Conservation (phyloP, 208 protist genomes). For the Crithidia bombi region DNA sequence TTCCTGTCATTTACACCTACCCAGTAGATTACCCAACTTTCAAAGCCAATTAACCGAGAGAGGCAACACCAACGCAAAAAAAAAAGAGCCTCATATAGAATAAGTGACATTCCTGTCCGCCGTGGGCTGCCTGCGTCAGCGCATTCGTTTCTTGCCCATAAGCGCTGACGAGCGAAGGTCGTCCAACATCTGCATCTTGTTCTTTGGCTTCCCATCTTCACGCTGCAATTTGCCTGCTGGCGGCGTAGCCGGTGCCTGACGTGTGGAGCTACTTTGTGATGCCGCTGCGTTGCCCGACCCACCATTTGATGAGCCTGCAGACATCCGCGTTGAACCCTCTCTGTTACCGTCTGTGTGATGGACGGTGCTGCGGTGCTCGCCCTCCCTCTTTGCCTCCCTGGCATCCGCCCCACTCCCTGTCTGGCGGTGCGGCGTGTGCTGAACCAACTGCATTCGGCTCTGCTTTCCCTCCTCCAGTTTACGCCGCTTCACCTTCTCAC, state of each 20-base stretch:
- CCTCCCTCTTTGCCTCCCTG: not conserved
- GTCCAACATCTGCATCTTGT: conserved; percentile 60
- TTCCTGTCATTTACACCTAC: too few species aligned
- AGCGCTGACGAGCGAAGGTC: conserved; percentile 45
- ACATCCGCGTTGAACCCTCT: too few species aligned
- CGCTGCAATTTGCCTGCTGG: not conserved
- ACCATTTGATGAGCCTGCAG: too few species aligned
- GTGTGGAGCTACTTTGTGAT: conserved; percentile 2
- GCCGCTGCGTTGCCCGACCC: too few species aligned
- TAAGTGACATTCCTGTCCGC: too few species aligned
- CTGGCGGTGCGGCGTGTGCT: conserved; percentile 5
- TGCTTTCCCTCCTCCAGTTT: conserved; percentile 20
- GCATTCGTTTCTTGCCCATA: conserved; percentile 36
- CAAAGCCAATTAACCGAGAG: too few species aligned
- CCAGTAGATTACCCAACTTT: too few species aligned
- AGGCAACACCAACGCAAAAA: too few species aligned
- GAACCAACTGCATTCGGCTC: conserved; percentile 8
- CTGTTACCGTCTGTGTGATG: not conserved
- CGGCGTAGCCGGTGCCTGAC: not conserved
- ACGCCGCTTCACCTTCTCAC: conserved; percentile 30
- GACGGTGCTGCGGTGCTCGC: not conserved
- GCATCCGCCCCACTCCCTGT: not conserved
- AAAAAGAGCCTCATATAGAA: too few species aligned
- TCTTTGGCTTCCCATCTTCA: conserved; percentile 19
- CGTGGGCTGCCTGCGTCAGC: too few species aligned